These are phyloP conservation scores for Wallacemonas sp. DNA, from an alignment of 208 protist species.

Conservation along the genomic window DNA sequence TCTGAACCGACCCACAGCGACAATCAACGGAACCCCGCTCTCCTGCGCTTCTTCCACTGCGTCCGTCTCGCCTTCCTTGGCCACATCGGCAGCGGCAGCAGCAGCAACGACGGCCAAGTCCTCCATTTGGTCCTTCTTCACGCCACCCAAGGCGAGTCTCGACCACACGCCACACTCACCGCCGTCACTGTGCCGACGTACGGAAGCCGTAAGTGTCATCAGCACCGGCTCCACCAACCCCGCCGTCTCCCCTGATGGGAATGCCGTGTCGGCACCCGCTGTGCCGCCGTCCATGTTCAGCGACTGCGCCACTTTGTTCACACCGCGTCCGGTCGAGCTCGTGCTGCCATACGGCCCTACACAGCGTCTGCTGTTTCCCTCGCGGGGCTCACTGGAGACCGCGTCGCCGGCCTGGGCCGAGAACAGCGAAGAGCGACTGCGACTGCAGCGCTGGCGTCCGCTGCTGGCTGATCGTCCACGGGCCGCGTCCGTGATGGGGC, in stretches of 20 bases:
- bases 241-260: too few species aligned
- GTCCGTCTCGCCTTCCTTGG: too few species aligned
- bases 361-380: conserved; percentile 22
- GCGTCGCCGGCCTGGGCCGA: conserved; percentile 3
- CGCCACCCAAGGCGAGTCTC: neutral
- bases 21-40: too few species aligned
- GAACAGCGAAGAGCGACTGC: conserved; percentile 3
- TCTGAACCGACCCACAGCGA: too few species aligned
- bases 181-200: neutral
- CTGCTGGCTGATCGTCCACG: neutral
- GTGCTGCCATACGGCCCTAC: conserved; percentile 36
- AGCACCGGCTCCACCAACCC: neutral
- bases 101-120: neutral
- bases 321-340: conserved; percentile 29
- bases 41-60: too few species aligned
- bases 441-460: neutral
- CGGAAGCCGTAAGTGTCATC: neutral
- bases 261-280: too few species aligned
- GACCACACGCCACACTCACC: neutral
- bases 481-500: neutral
- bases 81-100: too few species aligned
- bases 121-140: neutral
- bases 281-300: conserved; percentile 5
- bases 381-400: conserved; percentile 6
- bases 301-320: conserved; percentile 6